phyloP scores from a whole-genome alignment of 176 grass and related monocot species.

The Guadua angustifolia region DNA sequence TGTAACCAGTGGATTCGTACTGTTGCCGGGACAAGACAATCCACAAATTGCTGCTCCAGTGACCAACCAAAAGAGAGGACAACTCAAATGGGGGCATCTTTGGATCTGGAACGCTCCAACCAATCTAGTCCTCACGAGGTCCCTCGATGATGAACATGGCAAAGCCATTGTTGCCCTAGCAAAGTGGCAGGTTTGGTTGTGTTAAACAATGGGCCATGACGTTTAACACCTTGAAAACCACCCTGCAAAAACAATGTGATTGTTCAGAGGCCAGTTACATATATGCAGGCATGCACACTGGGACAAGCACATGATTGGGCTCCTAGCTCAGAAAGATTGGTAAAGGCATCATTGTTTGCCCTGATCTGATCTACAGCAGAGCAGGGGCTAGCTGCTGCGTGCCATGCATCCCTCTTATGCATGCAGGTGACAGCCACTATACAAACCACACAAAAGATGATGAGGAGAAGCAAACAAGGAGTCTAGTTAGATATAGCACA shows the following conservation, averaged over 20 bases:
- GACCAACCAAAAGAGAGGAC: constrained; percentile 47
- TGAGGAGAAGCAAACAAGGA: constrained; percentile 53
- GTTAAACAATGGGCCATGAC: constrained; percentile 41
- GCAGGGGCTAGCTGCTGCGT: not conserved
- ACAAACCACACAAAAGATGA: constrained; percentile 35
- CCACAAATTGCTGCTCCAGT: constrained; percentile 46
- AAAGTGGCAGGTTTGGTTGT: constrained; percentile 23
- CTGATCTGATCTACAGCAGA: constrained; percentile 54
- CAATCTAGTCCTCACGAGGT: constrained; percentile 34
- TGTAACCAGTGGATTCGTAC: constrained; percentile 2
- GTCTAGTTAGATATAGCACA: constrained; percentile 38
- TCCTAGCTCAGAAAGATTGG: constrained; percentile 53
- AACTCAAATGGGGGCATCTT: constrained; percentile 41
- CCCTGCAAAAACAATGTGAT: constrained; percentile 34
- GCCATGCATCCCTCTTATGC: constrained; percentile 42
- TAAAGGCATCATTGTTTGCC: constrained; percentile 49
- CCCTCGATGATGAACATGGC: constrained; percentile 21
- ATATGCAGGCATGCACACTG: constrained; percentile 8
- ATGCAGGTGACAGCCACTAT: constrained; percentile 54
- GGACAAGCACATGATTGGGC: constrained; percentile 50
- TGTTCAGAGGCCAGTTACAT: constrained; percentile 21
- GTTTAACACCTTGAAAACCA: constrained; percentile 34
- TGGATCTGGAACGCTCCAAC: constrained; percentile 47
- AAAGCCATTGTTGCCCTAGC: constrained; percentile 32
- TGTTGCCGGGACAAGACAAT: constrained; percentile 38